Evolutionary conservation across 306 rosid species (phyloP).

Genomic region (Arachis hypogaea): DNA sequence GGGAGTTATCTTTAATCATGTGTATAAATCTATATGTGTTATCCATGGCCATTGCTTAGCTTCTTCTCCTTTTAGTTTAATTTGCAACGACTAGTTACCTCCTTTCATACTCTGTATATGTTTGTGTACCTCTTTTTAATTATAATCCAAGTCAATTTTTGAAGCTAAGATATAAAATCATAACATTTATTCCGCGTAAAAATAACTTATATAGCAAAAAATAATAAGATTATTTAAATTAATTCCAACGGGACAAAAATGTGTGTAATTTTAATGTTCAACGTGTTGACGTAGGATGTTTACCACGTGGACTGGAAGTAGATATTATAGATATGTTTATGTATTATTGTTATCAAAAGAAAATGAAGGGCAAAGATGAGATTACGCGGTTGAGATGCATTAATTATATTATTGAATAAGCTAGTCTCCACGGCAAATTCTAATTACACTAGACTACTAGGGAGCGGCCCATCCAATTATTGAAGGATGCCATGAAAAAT

Average conservation of each 20-base stretch:
- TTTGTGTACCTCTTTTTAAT: too few relatives aligned
- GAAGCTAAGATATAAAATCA: background rate
- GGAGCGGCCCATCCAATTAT: conserved; percentile 10
- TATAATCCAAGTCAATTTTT: background rate
- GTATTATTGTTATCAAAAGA: background rate
- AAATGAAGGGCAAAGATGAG: background rate
- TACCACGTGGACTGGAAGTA: background rate
- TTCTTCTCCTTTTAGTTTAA: too few relatives aligned
- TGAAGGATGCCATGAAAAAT: background rate
- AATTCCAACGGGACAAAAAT: background rate
- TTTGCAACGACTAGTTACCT: background rate
- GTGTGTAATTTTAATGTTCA: background rate
- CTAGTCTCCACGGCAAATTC: conserved; percentile 26
- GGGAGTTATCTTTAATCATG: background rate
- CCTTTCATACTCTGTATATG: too few relatives aligned
- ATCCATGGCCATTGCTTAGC: too few relatives aligned
- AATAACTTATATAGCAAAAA: background rate
- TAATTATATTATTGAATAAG: background rate
- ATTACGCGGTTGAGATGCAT: background rate
- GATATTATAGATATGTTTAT: background rate
- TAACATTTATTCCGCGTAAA: background rate
- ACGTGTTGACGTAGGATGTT: background rate
- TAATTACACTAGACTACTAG: background rate
- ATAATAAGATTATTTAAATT: background rate
- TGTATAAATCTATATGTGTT: too few relatives aligned